Evolutionary conservation across 768 basidiomycete species (phyloP).

Genomic region (Boletus sensibilis): DNA sequence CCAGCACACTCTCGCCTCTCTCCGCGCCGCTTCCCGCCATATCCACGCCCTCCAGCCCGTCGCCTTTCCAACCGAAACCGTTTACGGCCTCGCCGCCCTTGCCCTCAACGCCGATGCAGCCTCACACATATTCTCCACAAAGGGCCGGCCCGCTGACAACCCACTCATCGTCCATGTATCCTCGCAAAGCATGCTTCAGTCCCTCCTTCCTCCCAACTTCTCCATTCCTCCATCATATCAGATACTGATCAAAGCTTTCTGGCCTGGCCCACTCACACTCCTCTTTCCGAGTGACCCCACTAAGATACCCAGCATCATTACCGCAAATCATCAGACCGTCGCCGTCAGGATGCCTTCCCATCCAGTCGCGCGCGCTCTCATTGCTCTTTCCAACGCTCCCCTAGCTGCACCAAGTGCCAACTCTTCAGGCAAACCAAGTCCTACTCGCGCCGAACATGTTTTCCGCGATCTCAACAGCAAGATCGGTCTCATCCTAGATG

Average conservation of each 20-base stretch:
- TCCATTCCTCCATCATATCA: conserved; percentile 63
- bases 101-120: conserved; percentile 68
- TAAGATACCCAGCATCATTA: conserved; percentile 70
- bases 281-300: conserved; percentile 75
- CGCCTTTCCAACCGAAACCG: conserved; percentile 96
- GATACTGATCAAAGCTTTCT: conserved; percentile 77
- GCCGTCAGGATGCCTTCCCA: conserved; percentile 95
- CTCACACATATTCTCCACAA: conserved; percentile 76
- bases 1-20: conserved; percentile 48
- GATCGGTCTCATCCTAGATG: conserved; percentile 80
- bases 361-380: conserved; percentile 87
- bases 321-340: conserved; percentile 76
- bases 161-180: conserved; percentile 97
- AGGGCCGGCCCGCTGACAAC: conserved; percentile 93
- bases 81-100: conserved; percentile 93
- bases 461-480: conserved; percentile 72
- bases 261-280: conserved; percentile 93
- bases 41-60: conserved; percentile 54
- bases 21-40: conserved; percentile 55
- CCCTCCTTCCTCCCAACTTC: conserved; percentile 69
- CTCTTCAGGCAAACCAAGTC: conserved; percentile 90
- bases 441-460: conserved; percentile 88
- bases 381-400: conserved; percentile 68
- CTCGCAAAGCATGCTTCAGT: conserved; percentile 73
- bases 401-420: conserved; percentile 96